These are phyloP conservation scores for Lyophyllum semitale DNA, from an alignment of 768 basidiomycete species.

Conservation along the genomic window DNA sequence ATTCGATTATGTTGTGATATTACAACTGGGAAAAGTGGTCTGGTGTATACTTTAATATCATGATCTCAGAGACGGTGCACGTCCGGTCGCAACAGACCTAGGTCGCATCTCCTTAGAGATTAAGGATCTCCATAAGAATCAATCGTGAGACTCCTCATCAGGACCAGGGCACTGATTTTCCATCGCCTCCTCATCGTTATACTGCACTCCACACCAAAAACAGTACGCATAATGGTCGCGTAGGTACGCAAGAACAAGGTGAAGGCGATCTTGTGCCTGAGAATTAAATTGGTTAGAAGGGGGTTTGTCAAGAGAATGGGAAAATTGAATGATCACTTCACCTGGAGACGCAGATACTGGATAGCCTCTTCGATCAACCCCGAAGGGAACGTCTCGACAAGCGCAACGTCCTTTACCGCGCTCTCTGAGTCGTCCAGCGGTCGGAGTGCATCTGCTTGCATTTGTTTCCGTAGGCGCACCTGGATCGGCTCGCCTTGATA, in stretches of 20 bases:
- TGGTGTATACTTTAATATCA: not conserved
- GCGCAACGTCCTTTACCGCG: conserved; percentile 21
- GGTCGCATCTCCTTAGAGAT: not conserved
- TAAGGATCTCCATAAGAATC: conserved; percentile 18
- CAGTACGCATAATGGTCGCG: conserved; percentile 75
- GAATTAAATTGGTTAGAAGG: conserved; percentile 13
- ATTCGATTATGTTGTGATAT: not conserved
- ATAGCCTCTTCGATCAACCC: conserved; percentile 67
- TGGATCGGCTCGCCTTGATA: conserved; percentile 36
- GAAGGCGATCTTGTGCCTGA: conserved; percentile 72
- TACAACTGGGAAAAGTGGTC: not conserved
- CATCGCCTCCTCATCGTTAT: conserved; percentile 63
- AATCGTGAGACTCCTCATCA: conserved; percentile 81
- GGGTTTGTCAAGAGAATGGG: conserved; percentile 6
- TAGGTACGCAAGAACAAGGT: conserved; percentile 70
- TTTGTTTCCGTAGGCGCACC: conserved; percentile 67
- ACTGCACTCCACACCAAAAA: conserved; percentile 87
- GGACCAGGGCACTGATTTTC: conserved; percentile 68
- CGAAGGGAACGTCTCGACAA: conserved; percentile 40
- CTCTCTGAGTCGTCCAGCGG: conserved; percentile 46
- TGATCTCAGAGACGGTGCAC: not conserved
- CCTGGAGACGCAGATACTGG: conserved; percentile 68
- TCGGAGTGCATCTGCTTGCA: conserved; percentile 72
- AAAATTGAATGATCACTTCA: conserved; percentile 29
- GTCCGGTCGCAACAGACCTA: not conserved